Percentiles rank a stretch among this genome's conserved stretches.
phyloP scores from a whole-genome alignment of 179 eudicot genomes.

The Actinidia polygama region DNA sequence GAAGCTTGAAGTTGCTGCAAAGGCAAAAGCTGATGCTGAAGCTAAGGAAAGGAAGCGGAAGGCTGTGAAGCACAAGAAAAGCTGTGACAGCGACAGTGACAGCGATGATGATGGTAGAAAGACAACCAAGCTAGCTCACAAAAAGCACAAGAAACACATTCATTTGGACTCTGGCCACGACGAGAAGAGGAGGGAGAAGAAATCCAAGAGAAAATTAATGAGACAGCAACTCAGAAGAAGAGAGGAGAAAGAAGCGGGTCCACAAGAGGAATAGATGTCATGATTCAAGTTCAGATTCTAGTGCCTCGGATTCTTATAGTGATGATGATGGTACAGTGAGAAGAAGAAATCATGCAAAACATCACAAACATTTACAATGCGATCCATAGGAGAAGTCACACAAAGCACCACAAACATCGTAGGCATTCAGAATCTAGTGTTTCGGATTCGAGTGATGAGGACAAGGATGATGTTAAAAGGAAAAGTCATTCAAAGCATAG shows the following conservation, averaged over 20 bases:
- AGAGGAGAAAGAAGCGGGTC: no score
- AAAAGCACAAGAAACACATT: slow-evolving; percentile 63
- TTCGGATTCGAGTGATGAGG: slow-evolving; percentile 47
- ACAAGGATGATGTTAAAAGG: slow-evolving; percentile 27
- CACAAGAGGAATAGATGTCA: no score
- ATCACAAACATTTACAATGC: neutral
- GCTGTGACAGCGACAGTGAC: slow-evolving; percentile 47
- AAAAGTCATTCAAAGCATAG: slow-evolving; percentile 46
- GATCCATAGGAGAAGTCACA: slow-evolving; percentile 36
- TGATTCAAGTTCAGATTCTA: no score
- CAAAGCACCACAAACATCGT: slow-evolving; percentile 52
- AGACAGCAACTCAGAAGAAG: slow-evolving; percentile 11
- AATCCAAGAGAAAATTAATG: slow-evolving; percentile 58
- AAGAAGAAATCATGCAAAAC: no score
- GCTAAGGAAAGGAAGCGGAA: slow-evolving; percentile 66
- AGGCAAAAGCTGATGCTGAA: slow-evolving; percentile 78
- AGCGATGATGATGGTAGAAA: slow-evolving; percentile 47
- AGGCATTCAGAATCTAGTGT: slow-evolving; percentile 34
- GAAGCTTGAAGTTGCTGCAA: slow-evolving; percentile 81
- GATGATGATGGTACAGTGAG: no score
- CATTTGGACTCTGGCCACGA: slow-evolving; percentile 50
- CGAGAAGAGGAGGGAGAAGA: slow-evolving; percentile 55
- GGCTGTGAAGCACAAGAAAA: slow-evolving; percentile 63
- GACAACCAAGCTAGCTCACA: slow-evolving; percentile 58
- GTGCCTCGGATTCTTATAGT: no score